Base-by-base conservation (phyloP, 768 basidiomycete genomes). In the Xerocomus brunneocitrinus region DNA sequence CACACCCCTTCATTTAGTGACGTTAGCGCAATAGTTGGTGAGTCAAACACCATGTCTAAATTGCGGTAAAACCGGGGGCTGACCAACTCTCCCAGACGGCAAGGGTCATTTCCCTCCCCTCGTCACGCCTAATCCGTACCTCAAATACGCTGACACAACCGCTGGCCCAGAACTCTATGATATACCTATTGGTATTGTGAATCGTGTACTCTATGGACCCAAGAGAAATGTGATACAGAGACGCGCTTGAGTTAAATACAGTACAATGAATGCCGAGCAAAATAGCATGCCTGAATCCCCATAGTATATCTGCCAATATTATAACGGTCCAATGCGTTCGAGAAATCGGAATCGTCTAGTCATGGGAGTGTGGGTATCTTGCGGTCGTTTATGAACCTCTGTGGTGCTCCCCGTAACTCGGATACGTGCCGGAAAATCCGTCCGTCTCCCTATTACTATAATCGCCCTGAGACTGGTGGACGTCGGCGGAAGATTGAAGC, bases 121-220 rank as follows among this genome's bases (percentile, higher is more conserved):
- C 27, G 58, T 62, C 40, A 60, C 54, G 0, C 58, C 59, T 8
- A 72, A 73, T 61, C 74, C 80, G 19, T 87, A 87, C 60, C 62
- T 79, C 47, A 71, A 67, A 8, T 73, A 81, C 38, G 75, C 79
- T 3, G 66, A 75, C 49, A 63, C 73, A 1, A 68, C 74, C 55
- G 72, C 79, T 27, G 74, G 80, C 14, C 84, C 87, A 4, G 83
- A 84, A 53, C 69, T 88, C 36, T 89, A 89, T 66, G 91, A 94
- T 67, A 81, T 93, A 57, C 91, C 91, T 4, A 82, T 90, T 47
- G 86, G 87, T 12, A 65, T 90, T 41, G 87, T 92, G 30, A 91
- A 91, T 60, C 82, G 85, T 47, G 82, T 89, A 44, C 62, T 88
- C 31, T 91, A 90, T 53, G 62, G 68, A 16, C 67, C 64, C 31